A percentile compares a stretch with the other conserved stretches of the same genome.
phyloP scores from a whole-genome alignment of 441 rosid genomes.

The Jatropha multifida region DNA sequence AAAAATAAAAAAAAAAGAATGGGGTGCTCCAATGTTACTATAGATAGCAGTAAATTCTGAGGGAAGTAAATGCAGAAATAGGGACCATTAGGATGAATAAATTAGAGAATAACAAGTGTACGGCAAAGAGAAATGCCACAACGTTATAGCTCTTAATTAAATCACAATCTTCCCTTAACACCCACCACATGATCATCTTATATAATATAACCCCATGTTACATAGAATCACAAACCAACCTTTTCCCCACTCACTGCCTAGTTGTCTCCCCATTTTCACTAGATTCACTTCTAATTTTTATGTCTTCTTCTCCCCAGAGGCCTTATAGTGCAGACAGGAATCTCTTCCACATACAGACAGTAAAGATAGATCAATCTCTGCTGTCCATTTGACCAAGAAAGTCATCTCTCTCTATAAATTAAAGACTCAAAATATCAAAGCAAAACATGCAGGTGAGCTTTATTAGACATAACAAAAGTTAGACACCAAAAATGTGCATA shows the following conservation, averaged over 20 bases:
- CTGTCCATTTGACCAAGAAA: constrained; percentile 54
- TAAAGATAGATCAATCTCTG: constrained; percentile 44
- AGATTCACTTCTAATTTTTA: constrained; percentile 35
- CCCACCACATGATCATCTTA: constrained; percentile 46
- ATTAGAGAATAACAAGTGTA: constrained; percentile 24
- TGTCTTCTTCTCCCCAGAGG: constrained; percentile 42
- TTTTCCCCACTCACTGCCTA: constrained; percentile 33
- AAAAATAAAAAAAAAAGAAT: no score
- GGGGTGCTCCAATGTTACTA: background rate
- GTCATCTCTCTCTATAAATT: constrained; percentile 6
- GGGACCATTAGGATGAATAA: constrained; percentile 15
- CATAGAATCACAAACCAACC: constrained; percentile 41
- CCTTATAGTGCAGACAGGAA: constrained; percentile 26
- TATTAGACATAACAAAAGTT: background rate
- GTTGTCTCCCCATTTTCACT: constrained; percentile 42
- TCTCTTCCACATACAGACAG: constrained; percentile 39
- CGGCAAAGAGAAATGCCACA: constrained; percentile 39
- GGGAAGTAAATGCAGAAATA: background rate
- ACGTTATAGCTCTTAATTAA: constrained; percentile 18
- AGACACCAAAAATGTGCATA: background rate
- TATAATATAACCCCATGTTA: constrained; percentile 34
- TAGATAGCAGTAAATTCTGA: background rate
- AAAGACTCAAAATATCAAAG: constrained; percentile 21
- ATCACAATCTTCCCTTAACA: constrained; percentile 11
- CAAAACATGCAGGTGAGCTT: constrained; percentile 62